A percentile compares a stretch with the other conserved stretches of the same genome.
phyloP scores from a whole-genome alignment of 371 early-diverging fungal species.

The Batrachochytrium dendrobatidis region DNA sequence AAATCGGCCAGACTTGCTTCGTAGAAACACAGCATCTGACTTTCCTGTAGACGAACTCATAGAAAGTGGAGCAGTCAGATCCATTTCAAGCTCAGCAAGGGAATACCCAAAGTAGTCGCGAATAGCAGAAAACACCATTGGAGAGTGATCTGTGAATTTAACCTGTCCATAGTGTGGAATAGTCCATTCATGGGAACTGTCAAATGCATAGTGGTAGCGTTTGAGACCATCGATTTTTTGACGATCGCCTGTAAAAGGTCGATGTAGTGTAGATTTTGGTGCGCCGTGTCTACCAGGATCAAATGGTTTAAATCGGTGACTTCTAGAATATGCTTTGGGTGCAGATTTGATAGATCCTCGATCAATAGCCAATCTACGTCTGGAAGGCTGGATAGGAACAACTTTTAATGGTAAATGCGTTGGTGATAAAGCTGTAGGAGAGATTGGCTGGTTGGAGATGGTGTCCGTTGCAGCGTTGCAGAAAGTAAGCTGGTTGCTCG shows the following conservation, averaged over 20 bases:
- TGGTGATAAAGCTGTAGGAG: too few species aligned
- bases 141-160: constrained; percentile 46
- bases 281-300: neutral
- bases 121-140: constrained; percentile 42
- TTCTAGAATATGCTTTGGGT: too few species aligned
- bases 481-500: too few species aligned
- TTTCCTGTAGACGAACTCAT: constrained; percentile 43
- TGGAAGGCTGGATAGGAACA: too few species aligned
- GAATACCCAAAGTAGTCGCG: constrained; percentile 40
- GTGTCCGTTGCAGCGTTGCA: too few species aligned
- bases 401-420: too few species aligned
- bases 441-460: too few species aligned
- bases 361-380: too few species aligned
- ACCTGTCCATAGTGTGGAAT: constrained; percentile 46
- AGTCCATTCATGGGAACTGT: constrained; percentile 44
- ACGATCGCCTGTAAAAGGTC: neutral
- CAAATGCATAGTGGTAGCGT: constrained; percentile 30
- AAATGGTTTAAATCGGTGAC: neutral
- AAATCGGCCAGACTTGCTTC: constrained; percentile 39
- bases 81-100: constrained; percentile 35
- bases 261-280: neutral
- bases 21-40: constrained; percentile 48
- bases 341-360: too few species aligned
- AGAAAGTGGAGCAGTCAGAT: constrained; percentile 28
- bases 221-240: constrained; percentile 10